Percentiles rank a stretch among this genome's conserved stretches.
Evolutionary conservation across 2,329 filamentous ascomycete genomes (phyloP).

Genomic region (Diaporthe velutina): DNA sequence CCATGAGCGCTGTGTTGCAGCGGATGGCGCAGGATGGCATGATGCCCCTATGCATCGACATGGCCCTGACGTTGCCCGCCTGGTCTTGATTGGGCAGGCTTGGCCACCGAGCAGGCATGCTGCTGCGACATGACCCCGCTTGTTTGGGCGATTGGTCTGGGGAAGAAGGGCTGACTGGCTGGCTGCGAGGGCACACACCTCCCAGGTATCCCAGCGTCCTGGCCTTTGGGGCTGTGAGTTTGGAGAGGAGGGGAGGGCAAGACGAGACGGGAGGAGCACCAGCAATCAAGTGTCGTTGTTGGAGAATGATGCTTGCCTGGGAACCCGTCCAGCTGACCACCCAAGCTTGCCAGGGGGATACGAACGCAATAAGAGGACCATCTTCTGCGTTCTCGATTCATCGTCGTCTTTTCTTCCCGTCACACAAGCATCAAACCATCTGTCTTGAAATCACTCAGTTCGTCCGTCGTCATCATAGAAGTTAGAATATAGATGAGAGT

Average conservation of each 20-base stretch:
- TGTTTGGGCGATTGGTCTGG: slow-evolving; percentile 18
- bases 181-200: neutral
- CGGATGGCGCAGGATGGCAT: slow-evolving; percentile 20
- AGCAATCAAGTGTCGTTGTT: neutral
- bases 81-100: slow-evolving; percentile 23
- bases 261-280: neutral
- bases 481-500: slow-evolving; percentile 19
- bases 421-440: neutral
- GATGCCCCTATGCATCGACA: slow-evolving; percentile 21
- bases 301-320: slow-evolving; percentile 27
- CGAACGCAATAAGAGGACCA: slow-evolving; percentile 22
- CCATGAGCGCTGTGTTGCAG: slow-evolving; percentile 18
- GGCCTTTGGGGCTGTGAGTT: neutral
- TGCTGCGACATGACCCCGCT: slow-evolving; percentile 32
- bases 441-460: neutral
- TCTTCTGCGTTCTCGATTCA: neutral
- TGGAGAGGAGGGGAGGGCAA: neutral
- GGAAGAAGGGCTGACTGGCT: neutral
- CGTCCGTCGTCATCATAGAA: neutral
- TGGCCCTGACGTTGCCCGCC: slow-evolving; percentile 19
- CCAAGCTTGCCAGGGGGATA: neutral
- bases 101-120: slow-evolving; percentile 12
- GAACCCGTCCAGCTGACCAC: slow-evolving; percentile 4
- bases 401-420: neutral
- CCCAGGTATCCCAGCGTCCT: neutral